phyloP scores from a whole-genome alignment of 1,284 basidiomycete genomes.

The Kwoniella shivajii region DNA sequence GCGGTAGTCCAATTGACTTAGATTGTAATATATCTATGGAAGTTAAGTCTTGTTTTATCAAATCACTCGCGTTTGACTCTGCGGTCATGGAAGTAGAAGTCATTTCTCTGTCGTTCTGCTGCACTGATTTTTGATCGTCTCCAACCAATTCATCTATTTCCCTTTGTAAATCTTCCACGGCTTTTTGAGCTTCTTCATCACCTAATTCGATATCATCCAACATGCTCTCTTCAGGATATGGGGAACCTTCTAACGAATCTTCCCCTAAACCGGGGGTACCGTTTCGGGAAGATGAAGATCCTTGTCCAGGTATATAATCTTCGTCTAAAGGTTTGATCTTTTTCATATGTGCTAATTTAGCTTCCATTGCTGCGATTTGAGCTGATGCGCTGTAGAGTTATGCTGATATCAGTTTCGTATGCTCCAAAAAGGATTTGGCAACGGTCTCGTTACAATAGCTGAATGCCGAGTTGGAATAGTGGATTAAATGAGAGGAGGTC shows the following conservation, averaged over 20 bases:
- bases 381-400: slow-evolving; percentile 65
- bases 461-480: slow-evolving; percentile 89
- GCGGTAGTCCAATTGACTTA: background rate
- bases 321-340: slow-evolving; percentile 39
- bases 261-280: background rate
- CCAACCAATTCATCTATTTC: slow-evolving; percentile 24
- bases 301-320: slow-evolving; percentile 31
- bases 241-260: slow-evolving; percentile 14
- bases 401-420: background rate
- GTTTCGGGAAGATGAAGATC: slow-evolving; percentile 7
- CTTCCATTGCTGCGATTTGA: slow-evolving; percentile 94
- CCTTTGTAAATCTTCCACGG: slow-evolving; percentile 32
- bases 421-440: background rate
- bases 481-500: background rate
- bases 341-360: slow-evolving; percentile 82
- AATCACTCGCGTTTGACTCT: too few species aligned
- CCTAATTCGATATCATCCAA: slow-evolving; percentile 17
- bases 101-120: too few species aligned
- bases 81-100: background rate
- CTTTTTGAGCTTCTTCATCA: slow-evolving; percentile 21
- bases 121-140: background rate
- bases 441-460: slow-evolving; percentile 84
- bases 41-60: too few species aligned
- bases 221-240: slow-evolving; percentile 6
- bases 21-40: too few species aligned